Conservation (phyloP, 768 basidiomycete species). For the Pleurotus pulmonarius region DNA sequence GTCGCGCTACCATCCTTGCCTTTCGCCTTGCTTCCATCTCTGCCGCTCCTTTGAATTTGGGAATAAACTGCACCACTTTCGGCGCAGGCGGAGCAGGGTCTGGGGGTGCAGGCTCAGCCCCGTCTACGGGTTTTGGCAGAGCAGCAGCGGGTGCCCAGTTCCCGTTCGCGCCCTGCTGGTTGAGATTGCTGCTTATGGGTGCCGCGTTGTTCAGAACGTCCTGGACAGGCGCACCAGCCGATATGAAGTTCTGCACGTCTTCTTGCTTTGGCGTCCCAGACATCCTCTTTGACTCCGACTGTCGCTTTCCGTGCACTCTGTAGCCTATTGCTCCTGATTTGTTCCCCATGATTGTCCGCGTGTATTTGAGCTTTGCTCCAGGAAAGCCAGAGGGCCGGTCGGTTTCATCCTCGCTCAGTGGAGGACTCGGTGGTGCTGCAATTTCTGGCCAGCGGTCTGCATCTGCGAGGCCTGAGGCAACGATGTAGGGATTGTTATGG, state of each 20-base stretch:
- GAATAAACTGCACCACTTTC: slow-evolving; percentile 61
- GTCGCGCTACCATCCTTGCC: slow-evolving; percentile 62
- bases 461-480: slow-evolving; percentile 78
- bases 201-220: slow-evolving; percentile 26
- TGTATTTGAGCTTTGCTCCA: slow-evolving; percentile 68
- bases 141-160: slow-evolving; percentile 27
- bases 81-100: slow-evolving; percentile 29
- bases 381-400: slow-evolving; percentile 37
- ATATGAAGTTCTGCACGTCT: slow-evolving; percentile 32
- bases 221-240: slow-evolving; percentile 28
- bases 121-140: background rate
- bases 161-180: slow-evolving; percentile 20
- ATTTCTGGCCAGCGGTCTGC: slow-evolving; percentile 84
- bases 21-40: slow-evolving; percentile 79
- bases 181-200: slow-evolving; percentile 23
- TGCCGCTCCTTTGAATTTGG: slow-evolving; percentile 78
- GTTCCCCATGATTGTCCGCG: slow-evolving; percentile 84
- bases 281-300: slow-evolving; percentile 47
- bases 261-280: slow-evolving; percentile 32
- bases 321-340: slow-evolving; percentile 72
- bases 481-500: slow-evolving; percentile 78
- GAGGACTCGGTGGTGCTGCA: slow-evolving; percentile 62
- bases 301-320: slow-evolving; percentile 65
- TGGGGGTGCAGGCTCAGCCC: background rate
- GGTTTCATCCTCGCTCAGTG: slow-evolving; percentile 70